Evolutionary conservation across 352 stramenopile genomes (phyloP).

Genomic region (Thraustochytrium striatum): DNA sequence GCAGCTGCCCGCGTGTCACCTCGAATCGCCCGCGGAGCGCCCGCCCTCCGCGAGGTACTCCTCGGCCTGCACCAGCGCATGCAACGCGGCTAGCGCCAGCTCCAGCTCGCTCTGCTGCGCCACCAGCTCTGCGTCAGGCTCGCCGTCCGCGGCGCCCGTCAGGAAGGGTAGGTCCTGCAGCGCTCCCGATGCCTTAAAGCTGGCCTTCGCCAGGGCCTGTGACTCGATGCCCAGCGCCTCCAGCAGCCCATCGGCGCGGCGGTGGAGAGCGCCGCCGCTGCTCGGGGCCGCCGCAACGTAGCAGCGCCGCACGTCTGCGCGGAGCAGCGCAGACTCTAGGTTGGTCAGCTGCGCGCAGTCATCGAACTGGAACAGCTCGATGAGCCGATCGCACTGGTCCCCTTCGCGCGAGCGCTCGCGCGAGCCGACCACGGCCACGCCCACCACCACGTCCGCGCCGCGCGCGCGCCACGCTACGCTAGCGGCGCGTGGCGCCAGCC

Average conservation of each 20-base stretch:
- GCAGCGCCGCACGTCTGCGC: not conserved
- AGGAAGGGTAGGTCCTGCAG: not conserved
- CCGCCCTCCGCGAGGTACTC: no score
- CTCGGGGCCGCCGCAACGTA: not conserved
- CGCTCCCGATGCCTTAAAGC: not conserved
- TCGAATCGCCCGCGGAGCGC: not conserved
- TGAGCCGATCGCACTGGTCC: not conserved
- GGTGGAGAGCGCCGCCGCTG: not conserved
- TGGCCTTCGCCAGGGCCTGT: not conserved
- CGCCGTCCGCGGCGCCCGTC: not conserved
- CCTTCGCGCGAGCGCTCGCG: not conserved
- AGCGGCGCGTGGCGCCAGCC: no score
- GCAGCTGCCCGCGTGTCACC: constrained; percentile 11
- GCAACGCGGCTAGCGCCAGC: not conserved
- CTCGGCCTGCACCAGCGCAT: not conserved
- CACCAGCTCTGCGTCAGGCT: not conserved
- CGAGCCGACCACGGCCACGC: not conserved
- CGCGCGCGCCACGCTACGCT: no score
- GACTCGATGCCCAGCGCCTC: not conserved
- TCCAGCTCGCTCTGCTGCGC: not conserved
- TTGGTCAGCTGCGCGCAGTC: constrained; percentile 23
- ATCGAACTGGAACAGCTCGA: constrained; percentile 14
- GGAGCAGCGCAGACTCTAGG: not conserved
- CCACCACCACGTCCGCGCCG: no score
- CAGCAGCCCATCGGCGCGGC: not conserved